A percentile compares a stretch with the other conserved stretches of the same genome.
Evolutionary conservation across 257 asterid species (phyloP).

Genomic region (Mentha longifolia): DNA sequence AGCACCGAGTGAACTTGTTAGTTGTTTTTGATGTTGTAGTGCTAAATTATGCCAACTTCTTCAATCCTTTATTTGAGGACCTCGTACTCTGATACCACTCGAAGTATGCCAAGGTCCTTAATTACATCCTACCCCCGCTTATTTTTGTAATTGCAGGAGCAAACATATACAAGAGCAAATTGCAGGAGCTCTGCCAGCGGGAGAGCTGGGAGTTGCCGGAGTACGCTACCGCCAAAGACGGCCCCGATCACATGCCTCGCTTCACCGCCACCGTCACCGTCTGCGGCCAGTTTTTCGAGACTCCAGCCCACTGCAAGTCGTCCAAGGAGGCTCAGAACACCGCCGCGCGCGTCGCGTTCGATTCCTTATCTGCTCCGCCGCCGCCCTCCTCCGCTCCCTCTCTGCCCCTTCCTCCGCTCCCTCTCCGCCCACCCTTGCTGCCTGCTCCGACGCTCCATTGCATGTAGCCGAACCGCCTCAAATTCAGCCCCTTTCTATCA

Average conservation of each 20-base stretch:
- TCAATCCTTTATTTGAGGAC: neutral
- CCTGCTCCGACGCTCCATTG: neutral
- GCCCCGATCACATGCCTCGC: slow-evolving; percentile 67
- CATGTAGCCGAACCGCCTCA: neutral
- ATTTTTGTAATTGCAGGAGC: no score
- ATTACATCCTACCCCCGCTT: no score
- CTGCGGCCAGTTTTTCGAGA: slow-evolving; percentile 43
- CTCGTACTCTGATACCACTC: no score
- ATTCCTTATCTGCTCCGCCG: slow-evolving; percentile 34
- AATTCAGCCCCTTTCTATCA: slow-evolving; percentile 14
- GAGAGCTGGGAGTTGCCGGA: slow-evolving; percentile 58
- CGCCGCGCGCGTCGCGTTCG: slow-evolving; percentile 57
- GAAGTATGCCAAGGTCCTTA: no score
- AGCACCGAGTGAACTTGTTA: neutral
- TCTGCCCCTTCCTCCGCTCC: neutral
- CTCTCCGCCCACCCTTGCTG: slow-evolving; percentile 4
- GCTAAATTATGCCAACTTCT: neutral
- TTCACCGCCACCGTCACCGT: slow-evolving; percentile 56
- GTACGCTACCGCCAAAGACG: slow-evolving; percentile 48
- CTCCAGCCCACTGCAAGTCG: slow-evolving; percentile 49
- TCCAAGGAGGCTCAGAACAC: slow-evolving; percentile 67
- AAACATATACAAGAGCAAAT: slow-evolving; percentile 60
- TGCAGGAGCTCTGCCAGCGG: slow-evolving; percentile 72
- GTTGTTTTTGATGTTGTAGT: neutral
- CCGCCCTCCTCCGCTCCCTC: neutral